Percentiles rank a stretch among this genome's conserved stretches.
These are phyloP conservation scores for Hyphopichia homilentoma DNA, from an alignment of 805 yeast species.

Conservation along the genomic window DNA sequence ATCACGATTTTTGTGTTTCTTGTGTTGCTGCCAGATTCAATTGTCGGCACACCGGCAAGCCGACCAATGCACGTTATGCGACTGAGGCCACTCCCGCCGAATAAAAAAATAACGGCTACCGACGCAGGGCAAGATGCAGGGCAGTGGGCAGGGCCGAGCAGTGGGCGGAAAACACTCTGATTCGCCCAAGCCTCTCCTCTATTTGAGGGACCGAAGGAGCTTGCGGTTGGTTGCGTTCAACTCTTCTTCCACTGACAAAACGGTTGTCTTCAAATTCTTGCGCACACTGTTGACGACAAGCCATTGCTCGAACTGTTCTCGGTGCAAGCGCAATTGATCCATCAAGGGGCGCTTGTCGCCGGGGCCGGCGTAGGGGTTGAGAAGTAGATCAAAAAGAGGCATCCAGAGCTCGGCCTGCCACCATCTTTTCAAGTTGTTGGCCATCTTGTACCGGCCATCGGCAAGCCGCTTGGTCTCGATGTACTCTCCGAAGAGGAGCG, in stretches of 20 bases:
- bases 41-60: too few species aligned
- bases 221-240: constrained; percentile 13
- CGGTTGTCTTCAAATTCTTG: constrained; percentile 22
- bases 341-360: constrained; percentile 37
- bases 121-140: too few species aligned
- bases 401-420: constrained; percentile 76
- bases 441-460: constrained; percentile 29
- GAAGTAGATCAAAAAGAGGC: constrained; percentile 55
- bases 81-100: too few species aligned
- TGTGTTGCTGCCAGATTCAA: too few species aligned
- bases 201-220: constrained; percentile 4
- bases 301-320: constrained; percentile 42
- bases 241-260: constrained; percentile 34
- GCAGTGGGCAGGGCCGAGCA: too few species aligned
- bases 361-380: constrained; percentile 50
- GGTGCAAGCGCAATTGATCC: constrained; percentile 25
- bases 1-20: too few species aligned
- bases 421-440: constrained; percentile 57
- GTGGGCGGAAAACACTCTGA: too few species aligned
- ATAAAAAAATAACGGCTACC: too few species aligned
- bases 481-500: constrained; percentile 65
- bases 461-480: constrained; percentile 41
- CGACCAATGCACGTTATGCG: too few species aligned
- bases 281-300: constrained; percentile 19
- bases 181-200: too few species aligned